Conservation (phyloP, 2,329 filamentous ascomycete genomes). For the Penicillium sp. region DNA sequence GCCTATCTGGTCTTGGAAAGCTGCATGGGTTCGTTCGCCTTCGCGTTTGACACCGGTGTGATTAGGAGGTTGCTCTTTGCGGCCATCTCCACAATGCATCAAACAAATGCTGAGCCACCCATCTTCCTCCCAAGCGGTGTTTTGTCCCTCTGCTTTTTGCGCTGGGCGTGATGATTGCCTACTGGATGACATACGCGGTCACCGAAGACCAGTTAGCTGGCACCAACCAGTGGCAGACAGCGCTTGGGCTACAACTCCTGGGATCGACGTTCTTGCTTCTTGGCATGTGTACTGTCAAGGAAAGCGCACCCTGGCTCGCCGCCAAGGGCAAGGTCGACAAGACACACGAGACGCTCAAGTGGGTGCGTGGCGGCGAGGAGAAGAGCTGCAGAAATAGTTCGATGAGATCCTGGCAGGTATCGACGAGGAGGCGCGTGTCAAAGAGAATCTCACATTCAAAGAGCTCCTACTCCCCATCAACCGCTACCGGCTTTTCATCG, state of each 20-base stretch:
- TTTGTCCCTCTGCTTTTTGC: constrained; percentile 52
- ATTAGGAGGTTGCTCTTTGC: constrained; percentile 30
- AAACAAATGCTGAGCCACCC: constrained; percentile 49
- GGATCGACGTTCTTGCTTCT: constrained; percentile 48
- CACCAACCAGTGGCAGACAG: constrained; percentile 52
- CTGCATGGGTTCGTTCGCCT: constrained; percentile 41
- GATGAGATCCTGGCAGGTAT: constrained; percentile 46
- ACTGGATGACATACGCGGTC: constrained; percentile 52
- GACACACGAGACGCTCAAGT: constrained; percentile 49
- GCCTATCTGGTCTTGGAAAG: constrained; percentile 37
- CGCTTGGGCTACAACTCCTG: constrained; percentile 48
- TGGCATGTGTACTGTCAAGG: constrained; percentile 51
- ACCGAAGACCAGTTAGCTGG: constrained; percentile 37
- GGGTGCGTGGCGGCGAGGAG: constrained; percentile 51
- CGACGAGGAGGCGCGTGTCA: constrained; percentile 47
- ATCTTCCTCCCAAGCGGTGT: constrained; percentile 51
- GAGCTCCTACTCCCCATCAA: constrained; percentile 50
- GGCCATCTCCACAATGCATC: constrained; percentile 36
- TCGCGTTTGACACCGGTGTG: constrained; percentile 41
- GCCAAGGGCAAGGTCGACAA: constrained; percentile 48
- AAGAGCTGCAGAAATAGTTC: constrained; percentile 36
- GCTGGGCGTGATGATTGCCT: constrained; percentile 39
- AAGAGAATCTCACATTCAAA: constrained; percentile 48
- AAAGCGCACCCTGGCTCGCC: constrained; percentile 50
- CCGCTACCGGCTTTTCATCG: constrained; percentile 49